phyloP scores from a whole-genome alignment of 163 green algal species.

The Scenedesmus sp. region DNA sequence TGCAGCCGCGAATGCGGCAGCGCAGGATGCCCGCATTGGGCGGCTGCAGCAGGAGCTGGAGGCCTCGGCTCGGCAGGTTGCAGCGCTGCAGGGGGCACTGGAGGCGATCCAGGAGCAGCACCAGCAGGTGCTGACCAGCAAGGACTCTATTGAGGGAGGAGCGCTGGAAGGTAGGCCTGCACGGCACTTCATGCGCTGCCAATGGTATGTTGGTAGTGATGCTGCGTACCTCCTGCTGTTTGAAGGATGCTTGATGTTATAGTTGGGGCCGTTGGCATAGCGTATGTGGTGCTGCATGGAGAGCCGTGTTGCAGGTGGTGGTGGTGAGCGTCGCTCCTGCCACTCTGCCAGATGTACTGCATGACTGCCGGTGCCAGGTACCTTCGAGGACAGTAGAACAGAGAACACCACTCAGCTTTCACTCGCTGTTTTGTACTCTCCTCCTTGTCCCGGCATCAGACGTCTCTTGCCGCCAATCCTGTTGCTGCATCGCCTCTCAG shows the following conservation, averaged over 20 bases:
- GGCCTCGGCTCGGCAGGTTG: slow-evolving; percentile 44
- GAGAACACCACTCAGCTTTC: neutral
- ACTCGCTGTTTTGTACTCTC: neutral
- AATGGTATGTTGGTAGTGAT: neutral
- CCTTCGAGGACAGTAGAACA: too few species aligned
- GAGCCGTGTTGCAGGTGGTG: neutral
- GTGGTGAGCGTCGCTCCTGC: neutral
- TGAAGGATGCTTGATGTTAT: neutral
- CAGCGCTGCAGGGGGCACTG: slow-evolving; percentile 56
- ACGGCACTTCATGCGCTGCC: neutral
- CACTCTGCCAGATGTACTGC: neutral
- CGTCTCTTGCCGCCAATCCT: too few species aligned
- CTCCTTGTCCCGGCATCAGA: too few species aligned
- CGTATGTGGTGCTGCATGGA: neutral
- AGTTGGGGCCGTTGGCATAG: neutral
- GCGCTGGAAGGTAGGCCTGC: slow-evolving; percentile 62
- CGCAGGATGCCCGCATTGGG: slow-evolving; percentile 29
- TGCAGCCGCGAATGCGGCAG: slow-evolving; percentile 41
- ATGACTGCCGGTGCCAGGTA: neutral
- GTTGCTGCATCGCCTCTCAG: neutral
- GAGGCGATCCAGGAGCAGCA: slow-evolving; percentile 56
- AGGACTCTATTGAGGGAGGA: slow-evolving; percentile 61
- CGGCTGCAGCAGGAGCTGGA: slow-evolving; percentile 52
- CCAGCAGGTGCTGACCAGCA: slow-evolving; percentile 55
- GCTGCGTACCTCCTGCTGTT: neutral